phyloP scores from a whole-genome alignment of 805 yeast genomes.

The Saccharomycopsis oosterbeekiorum region DNA sequence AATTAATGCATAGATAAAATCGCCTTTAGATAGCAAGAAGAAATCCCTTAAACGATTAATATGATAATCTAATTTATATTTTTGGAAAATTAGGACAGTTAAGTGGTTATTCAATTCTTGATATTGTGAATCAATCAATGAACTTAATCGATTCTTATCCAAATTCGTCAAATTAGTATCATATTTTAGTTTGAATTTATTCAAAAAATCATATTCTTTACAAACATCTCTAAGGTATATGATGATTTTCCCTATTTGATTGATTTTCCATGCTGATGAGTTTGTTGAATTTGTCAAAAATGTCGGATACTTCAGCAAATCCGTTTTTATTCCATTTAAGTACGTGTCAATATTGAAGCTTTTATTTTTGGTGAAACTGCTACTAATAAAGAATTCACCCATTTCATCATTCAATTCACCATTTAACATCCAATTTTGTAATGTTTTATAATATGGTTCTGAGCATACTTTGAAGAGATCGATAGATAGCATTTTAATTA shows the following conservation, averaged over 20 bases:
- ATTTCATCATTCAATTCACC: slow-evolving; percentile 51
- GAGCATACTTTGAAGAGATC: slow-evolving; percentile 37
- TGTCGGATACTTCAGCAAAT: slow-evolving; percentile 33
- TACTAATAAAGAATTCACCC: slow-evolving; percentile 50
- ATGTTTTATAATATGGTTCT: slow-evolving; percentile 49
- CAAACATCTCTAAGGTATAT: slow-evolving; percentile 57
- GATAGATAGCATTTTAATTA: slow-evolving; percentile 34
- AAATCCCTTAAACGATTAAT: slow-evolving; percentile 25
- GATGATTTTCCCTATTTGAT: slow-evolving; percentile 63
- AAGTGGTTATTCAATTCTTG: slow-evolving; percentile 12
- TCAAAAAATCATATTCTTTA: slow-evolving; percentile 57
- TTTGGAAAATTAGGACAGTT: slow-evolving; percentile 9
- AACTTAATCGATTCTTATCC: slow-evolving; percentile 6
- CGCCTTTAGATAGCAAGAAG: slow-evolving; percentile 68
- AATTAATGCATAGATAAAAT: slow-evolving; percentile 63
- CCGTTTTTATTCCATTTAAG: slow-evolving; percentile 23
- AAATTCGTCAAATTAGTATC: slow-evolving; percentile 3
- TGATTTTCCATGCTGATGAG: slow-evolving; percentile 29
- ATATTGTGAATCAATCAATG: slow-evolving; percentile 13
- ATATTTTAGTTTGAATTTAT: slow-evolving; percentile 30
- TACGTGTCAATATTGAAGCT: neutral
- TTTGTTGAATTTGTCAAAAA: slow-evolving; percentile 35
- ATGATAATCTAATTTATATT: slow-evolving; percentile 12
- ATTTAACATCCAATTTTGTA: slow-evolving; percentile 56
- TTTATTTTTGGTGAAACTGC: neutral